Evolutionary conservation across 1,284 basidiomycete species (phyloP).

Genomic region (Melampsora americana): DNA sequence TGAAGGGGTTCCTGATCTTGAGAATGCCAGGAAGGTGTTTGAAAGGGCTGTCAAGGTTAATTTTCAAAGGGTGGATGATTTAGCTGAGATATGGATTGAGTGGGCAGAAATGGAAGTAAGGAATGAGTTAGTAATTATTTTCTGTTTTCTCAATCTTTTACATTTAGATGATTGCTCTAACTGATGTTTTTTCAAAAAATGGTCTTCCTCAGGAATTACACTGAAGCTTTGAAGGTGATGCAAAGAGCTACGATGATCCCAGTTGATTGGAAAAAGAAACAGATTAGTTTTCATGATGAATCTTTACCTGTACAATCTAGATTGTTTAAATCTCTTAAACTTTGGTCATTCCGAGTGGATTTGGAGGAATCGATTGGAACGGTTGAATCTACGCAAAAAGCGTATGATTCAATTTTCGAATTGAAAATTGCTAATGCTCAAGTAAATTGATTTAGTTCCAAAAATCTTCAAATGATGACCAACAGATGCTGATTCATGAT

Average conservation of each 20-base stretch:
- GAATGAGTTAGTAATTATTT: conserved; percentile 68
- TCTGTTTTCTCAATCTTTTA: background rate
- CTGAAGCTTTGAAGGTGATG: conserved; percentile 90
- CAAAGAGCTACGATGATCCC: conserved; percentile 87
- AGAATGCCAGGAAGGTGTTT: conserved; percentile 82
- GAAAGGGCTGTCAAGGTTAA: conserved; percentile 87
- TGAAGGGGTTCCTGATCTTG: conserved; percentile 67
- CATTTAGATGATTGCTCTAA: background rate
- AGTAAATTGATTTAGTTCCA: conserved; percentile 45
- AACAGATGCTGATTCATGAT: conserved; percentile 11
- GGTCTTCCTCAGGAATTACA: conserved; percentile 71
- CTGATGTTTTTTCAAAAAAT: background rate
- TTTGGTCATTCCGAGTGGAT: conserved; percentile 99
- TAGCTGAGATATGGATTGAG: conserved; percentile 98
- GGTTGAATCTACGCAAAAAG: conserved; percentile 83
- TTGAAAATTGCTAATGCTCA: conserved; percentile 98
- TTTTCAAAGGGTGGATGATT: conserved; percentile 92
- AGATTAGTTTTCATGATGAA: conserved; percentile 88
- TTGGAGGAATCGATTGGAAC: conserved; percentile 93
- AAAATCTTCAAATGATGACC: background rate
- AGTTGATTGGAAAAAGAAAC: conserved; percentile 68
- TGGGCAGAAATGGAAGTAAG: conserved; percentile 98
- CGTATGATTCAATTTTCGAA: conserved; percentile 96
- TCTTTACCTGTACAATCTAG: conserved; percentile 79
- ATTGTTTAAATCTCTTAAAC: conserved; percentile 93